Percentiles rank a stretch among this genome's conserved stretches.
These are phyloP conservation scores for Malassezia furfur DNA, from an alignment of 1,284 basidiomycete species.

Conservation along the genomic window DNA sequence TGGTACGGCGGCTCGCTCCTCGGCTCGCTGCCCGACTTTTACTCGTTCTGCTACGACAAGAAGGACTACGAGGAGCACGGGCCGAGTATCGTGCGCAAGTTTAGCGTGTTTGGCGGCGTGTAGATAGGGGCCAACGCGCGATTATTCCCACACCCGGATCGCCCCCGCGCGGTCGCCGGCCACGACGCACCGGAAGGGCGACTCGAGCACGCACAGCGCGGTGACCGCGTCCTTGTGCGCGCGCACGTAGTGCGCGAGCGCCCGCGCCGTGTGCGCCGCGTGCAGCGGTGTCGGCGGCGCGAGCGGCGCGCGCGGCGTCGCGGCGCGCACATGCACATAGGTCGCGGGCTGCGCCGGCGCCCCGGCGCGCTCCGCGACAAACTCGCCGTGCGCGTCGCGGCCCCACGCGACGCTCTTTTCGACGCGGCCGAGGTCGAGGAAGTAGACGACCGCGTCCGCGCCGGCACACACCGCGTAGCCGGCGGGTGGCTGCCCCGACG, in stretches of 20 bases:
- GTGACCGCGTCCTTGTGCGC: conserved; percentile 72
- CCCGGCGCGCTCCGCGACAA: not conserved
- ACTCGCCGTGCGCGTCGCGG: conserved; percentile 1
- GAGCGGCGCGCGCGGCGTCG: not conserved
- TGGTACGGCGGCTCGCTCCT: conserved; percentile 91
- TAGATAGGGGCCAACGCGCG: conserved; percentile 9
- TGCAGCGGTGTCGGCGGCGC: conserved; percentile 22
- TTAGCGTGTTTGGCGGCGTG: conserved; percentile 37
- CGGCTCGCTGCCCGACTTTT: conserved; percentile 73
- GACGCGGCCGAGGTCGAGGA: conserved; percentile 65
- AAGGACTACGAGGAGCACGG: conserved; percentile 96
- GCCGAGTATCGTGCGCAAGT: conserved; percentile 67
- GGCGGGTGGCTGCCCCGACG: conserved; percentile 25
- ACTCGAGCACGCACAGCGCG: conserved; percentile 67
- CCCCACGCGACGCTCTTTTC: conserved; percentile 52
- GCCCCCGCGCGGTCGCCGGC: conserved; percentile 59
- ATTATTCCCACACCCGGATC: conserved; percentile 42
- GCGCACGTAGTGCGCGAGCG: conserved; percentile 14
- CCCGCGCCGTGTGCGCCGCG: conserved; percentile 21
- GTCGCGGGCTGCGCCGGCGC: not conserved
- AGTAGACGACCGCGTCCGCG: conserved; percentile 66
- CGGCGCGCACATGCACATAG: not conserved
- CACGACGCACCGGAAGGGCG: conserved; percentile 74
- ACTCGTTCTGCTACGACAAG: conserved; percentile 92
- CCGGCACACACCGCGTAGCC: conserved; percentile 73